These are phyloP conservation scores for Papiliotrema flavescens DNA, from an alignment of 1,284 basidiomycete genomes.

Conservation along the genomic window DNA sequence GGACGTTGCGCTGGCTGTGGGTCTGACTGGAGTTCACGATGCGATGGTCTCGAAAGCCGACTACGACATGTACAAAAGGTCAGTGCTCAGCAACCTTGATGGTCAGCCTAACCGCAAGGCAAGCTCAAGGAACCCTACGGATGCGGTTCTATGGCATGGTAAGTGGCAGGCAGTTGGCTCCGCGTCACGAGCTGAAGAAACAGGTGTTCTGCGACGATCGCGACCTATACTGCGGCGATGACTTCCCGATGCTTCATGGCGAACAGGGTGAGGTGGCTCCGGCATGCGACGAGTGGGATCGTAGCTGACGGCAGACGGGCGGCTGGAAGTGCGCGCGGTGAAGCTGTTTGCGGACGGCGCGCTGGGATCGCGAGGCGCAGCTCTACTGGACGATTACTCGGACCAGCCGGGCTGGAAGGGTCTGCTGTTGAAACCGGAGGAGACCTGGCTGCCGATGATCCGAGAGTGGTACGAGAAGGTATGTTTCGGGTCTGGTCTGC, in stretches of 20 bases:
- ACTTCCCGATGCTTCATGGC: constrained; percentile 58
- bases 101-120: constrained; percentile 57
- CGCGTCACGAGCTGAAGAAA: not conserved
- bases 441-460: constrained; percentile 58
- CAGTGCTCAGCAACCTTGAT: constrained; percentile 26
- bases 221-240: constrained; percentile 62
- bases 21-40: constrained; percentile 80
- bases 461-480: constrained; percentile 66
- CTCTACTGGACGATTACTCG: constrained; percentile 76
- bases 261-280: constrained; percentile 12
- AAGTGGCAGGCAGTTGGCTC: constrained; percentile 30
- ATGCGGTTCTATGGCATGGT: constrained; percentile 77
- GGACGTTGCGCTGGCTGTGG: constrained; percentile 64
- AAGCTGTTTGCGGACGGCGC: constrained; percentile 80
- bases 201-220: constrained; percentile 52
- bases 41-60: constrained; percentile 58
- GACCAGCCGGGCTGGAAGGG: constrained; percentile 70
- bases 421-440: constrained; percentile 60
- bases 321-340: constrained; percentile 68
- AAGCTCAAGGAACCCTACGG: constrained; percentile 42
- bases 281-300: not conserved
- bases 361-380: constrained; percentile 86
- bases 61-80: constrained; percentile 67
- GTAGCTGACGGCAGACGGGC: constrained; percentile 48
- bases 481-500: constrained; percentile 27